A percentile compares a stretch with the other conserved stretches of the same genome.
These are phyloP conservation scores for Diplodia intermedia DNA, from an alignment of 2,329 filamentous ascomycete genomes.

Conservation along the genomic window DNA sequence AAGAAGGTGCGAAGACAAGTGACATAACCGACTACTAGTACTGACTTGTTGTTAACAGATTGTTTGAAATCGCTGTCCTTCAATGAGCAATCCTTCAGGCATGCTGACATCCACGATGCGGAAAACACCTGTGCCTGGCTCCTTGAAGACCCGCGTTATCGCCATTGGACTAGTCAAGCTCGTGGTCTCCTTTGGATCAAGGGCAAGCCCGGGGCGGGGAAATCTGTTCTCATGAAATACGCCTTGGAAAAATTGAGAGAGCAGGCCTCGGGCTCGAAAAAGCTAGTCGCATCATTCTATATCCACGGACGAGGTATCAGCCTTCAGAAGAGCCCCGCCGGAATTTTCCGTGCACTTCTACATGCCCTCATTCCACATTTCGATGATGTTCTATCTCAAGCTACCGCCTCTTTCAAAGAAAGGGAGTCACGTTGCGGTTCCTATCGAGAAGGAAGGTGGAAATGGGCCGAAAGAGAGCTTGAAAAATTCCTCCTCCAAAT, in stretches of 20 bases:
- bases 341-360: not conserved
- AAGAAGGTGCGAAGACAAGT: not conserved
- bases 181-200: conserved; percentile 5
- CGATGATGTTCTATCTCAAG: not conserved
- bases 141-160: not conserved
- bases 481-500: not conserved
- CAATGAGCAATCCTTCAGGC: not conserved
- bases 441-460: not conserved
- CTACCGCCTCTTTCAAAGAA: not conserved
- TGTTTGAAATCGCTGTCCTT: not conserved
- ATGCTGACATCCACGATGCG: not conserved
- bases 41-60: not conserved
- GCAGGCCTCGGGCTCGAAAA: rapidly evolving
- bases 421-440: not conserved
- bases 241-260: not conserved
- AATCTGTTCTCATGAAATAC: conserved; percentile 1
- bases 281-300: not conserved
- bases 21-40: rapidly evolving
- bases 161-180: not conserved
- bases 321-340: not conserved
- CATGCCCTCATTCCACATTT: not conserved
- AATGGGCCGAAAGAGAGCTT: conserved; percentile 1
- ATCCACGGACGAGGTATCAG: not conserved
- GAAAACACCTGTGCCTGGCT: conserved; percentile 8
- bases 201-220: not conserved